Conservation (phyloP, 2,329 filamentous ascomycete species). For the Talaromyces sp. region DNA sequence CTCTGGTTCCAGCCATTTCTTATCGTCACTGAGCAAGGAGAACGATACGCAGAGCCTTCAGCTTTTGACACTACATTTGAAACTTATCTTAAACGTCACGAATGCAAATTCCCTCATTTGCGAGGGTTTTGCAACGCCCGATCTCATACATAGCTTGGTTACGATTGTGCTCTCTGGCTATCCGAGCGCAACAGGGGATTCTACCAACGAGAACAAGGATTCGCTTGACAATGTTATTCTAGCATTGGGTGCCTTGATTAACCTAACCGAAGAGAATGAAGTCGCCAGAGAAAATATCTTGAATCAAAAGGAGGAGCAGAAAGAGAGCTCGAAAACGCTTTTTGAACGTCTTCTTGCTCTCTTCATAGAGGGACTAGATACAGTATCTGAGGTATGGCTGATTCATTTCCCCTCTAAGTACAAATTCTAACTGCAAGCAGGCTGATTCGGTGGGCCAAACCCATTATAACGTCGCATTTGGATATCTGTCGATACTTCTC, state of each 20-base stretch:
- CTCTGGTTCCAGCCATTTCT: slow-evolving; percentile 32
- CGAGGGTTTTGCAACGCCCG: slow-evolving; percentile 54
- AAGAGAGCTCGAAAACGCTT: slow-evolving; percentile 36
- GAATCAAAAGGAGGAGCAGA: slow-evolving; percentile 23
- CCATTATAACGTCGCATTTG: slow-evolving; percentile 75
- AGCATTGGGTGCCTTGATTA: slow-evolving; percentile 77
- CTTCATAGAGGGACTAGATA: slow-evolving; percentile 64
- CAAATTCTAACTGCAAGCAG: slow-evolving; percentile 24
- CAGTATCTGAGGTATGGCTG: slow-evolving; percentile 61
- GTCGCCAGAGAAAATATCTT: slow-evolving; percentile 52
- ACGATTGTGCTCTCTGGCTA: slow-evolving; percentile 31
- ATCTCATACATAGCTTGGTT: slow-evolving; percentile 33
- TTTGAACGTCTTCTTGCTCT: slow-evolving; percentile 58
- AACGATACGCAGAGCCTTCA: slow-evolving; percentile 18
- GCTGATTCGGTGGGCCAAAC: slow-evolving; percentile 60
- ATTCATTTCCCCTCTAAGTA: slow-evolving; percentile 14
- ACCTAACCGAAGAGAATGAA: slow-evolving; percentile 74
- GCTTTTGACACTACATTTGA: slow-evolving; percentile 46
- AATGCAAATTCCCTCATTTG: slow-evolving; percentile 72
- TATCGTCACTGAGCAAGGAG: slow-evolving; percentile 22
- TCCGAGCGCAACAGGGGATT: slow-evolving; percentile 22
- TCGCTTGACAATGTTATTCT: slow-evolving; percentile 70
- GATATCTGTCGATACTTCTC: slow-evolving; percentile 78
- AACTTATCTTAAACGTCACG: slow-evolving; percentile 77
- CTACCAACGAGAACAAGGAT: slow-evolving; percentile 40